Conservation (phyloP, 2,329 filamentous ascomycete genomes). For the Knoxdaviesia proteae region DNA sequence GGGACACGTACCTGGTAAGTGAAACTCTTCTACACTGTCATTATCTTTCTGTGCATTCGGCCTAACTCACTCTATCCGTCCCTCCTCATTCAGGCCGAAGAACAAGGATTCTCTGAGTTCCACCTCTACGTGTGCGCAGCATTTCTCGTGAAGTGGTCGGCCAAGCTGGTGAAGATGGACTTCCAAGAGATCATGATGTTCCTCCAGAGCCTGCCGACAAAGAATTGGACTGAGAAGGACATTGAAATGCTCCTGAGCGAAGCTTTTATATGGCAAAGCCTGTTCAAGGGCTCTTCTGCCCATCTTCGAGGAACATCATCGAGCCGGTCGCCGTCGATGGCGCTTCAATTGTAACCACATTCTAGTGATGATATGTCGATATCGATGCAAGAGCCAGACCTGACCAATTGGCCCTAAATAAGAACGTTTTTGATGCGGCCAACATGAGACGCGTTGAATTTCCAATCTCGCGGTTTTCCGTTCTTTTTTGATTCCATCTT, state of each 20-base stretch:
- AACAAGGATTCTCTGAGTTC: conserved; percentile 95
- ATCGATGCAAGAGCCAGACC: not conserved
- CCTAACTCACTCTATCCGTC: not conserved
- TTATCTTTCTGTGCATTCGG: conserved; percentile 5
- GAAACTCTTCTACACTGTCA: not conserved
- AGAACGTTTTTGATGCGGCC: too few relatives aligned
- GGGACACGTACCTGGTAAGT: conserved; percentile 93
- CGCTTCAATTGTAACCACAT: conserved; percentile 14
- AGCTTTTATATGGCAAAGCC: conserved; percentile 95
- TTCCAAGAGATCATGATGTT: conserved; percentile 99
- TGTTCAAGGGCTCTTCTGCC: conserved; percentile 86
- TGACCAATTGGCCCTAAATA: not conserved
- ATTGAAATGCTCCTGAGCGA: conserved; percentile 90
- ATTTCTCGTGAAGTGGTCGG: conserved; percentile 95
- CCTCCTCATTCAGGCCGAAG: conserved; percentile 51
- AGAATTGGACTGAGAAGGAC: conserved; percentile 92
- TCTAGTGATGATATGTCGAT: not conserved
- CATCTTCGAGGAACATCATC: conserved; percentile 44
- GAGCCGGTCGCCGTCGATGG: conserved; percentile 17
- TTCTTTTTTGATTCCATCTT: too few relatives aligned
- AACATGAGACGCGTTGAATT: too few relatives aligned
- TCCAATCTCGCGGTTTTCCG: too few relatives aligned
- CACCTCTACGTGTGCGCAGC: conserved; percentile 96
- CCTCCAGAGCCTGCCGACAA: conserved; percentile 78
- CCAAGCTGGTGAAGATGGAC: conserved; percentile 89